Evolutionary conservation across 352 stramenopile genomes (phyloP), one percentile per base, ranked within the genome.

Genomic region (Globisporangium okanoganense): DNA sequence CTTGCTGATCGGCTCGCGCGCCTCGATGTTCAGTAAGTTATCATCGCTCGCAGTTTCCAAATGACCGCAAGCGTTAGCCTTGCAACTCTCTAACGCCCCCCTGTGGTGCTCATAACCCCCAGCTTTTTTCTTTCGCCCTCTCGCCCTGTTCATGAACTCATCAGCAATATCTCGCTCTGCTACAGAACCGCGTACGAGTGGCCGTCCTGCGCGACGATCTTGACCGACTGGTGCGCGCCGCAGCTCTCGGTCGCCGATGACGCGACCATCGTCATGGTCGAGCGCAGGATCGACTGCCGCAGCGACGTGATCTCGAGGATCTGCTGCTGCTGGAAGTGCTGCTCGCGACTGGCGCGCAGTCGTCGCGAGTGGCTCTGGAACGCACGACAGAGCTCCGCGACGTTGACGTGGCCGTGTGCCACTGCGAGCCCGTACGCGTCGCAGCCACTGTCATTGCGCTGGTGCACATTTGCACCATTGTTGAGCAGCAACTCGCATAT

Each of bases 401-500:
- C 55, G 40, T 57, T 53, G 12, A 56, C 29, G 50, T 65, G 52
- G 14, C 65, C 60, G 25, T 60, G 36, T 14, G 55, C 61, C 1
- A 62, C 27, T 0, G 61, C 52, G 10, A 66, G 53, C n/a, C 48
- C 54, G 27, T 62, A 57, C 24, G 61, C 61, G 36, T 66, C 61
- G 16, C 25, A 56, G 16, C 61, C 61, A 22, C 52, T 43, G 29
- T 52, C 53, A 16, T 50, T 61, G 52, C 61, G 47, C 35, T 66
- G 61, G 44, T 66, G 52, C 33, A 66, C 61, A 12, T 62, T 66
- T 3, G 61, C 61, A 7, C 61, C 61, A n/a, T 50, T 61, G 35
- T 66, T 62, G 33, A 66, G 44, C 65, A 89, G 66, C 33, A 86
- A 31, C 44, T 82, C 67, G 48, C 77, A 86, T 47, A 86, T 82